Conservation (phyloP, 2,329 filamentous ascomycete species). For the Talaromyces sp. region DNA sequence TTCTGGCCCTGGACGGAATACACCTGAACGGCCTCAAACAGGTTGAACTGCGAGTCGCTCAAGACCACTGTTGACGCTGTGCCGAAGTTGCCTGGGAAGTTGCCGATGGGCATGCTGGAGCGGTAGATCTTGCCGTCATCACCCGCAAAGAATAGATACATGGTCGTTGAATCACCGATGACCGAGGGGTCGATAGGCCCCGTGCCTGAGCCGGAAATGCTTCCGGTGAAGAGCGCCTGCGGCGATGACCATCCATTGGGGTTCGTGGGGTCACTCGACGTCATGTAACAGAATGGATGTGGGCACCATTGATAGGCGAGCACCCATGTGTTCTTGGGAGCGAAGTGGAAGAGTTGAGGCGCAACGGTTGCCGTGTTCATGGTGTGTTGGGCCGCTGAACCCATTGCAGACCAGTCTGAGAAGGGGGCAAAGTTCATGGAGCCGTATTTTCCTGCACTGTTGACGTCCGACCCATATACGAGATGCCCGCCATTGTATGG, state of each 20-base stretch:
- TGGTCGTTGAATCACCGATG: slow-evolving; percentile 56
- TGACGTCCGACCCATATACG: slow-evolving; percentile 54
- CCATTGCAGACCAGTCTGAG: slow-evolving; percentile 50
- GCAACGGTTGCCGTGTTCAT: slow-evolving; percentile 50
- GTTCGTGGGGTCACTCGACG: slow-evolving; percentile 54
- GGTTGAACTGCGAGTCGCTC: slow-evolving; percentile 50
- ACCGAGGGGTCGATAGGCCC: slow-evolving; percentile 59
- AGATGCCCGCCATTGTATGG: slow-evolving; percentile 55
- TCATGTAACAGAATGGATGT: slow-evolving; percentile 56
- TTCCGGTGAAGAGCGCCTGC: slow-evolving; percentile 54
- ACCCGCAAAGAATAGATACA: slow-evolving; percentile 64
- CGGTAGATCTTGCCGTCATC: slow-evolving; percentile 65
- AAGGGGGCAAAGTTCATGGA: slow-evolving; percentile 57
- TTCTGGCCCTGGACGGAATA: slow-evolving; percentile 54
- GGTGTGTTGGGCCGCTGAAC: slow-evolving; percentile 47
- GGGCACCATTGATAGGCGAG: slow-evolving; percentile 62
- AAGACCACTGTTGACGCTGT: slow-evolving; percentile 46
- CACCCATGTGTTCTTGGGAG: slow-evolving; percentile 57
- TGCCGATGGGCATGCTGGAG: slow-evolving; percentile 56
- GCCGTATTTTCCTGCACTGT: slow-evolving; percentile 45
- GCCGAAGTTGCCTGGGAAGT: slow-evolving; percentile 60
- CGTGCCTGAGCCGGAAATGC: slow-evolving; percentile 44
- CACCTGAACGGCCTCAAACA: slow-evolving; percentile 64
- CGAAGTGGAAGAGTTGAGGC: slow-evolving; percentile 60
- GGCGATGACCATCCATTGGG: slow-evolving; percentile 52